Percentiles rank a stretch among this genome's conserved stretches.
phyloP scores from a whole-genome alignment of 2,329 filamentous ascomycete genomes.

The Pseudogymnoascus sp. region DNA sequence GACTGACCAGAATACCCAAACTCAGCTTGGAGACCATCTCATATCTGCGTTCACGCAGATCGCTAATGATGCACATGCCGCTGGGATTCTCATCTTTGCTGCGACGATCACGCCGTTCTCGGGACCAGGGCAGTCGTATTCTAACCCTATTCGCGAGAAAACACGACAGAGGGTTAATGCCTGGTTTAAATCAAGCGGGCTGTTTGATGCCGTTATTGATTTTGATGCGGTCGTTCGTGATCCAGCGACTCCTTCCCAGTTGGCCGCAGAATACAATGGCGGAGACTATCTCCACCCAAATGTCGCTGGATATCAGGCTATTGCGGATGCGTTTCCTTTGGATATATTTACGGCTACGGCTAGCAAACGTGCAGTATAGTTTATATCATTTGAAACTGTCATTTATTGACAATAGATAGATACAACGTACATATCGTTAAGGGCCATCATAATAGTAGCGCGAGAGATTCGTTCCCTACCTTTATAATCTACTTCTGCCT shows the following conservation, averaged over 20 bases:
- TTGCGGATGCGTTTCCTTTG: conserved; percentile 52
- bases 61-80: conserved; percentile 43
- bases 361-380: conserved; percentile 9
- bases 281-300: conserved; percentile 61
- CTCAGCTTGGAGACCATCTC: conserved; percentile 40
- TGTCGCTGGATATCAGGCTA: conserved; percentile 47
- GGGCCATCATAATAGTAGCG: background rate
- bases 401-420: background rate
- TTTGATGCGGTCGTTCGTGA: conserved; percentile 52
- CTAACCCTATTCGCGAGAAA: conserved; percentile 44
- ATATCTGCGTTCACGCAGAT: conserved; percentile 54
- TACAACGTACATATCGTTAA: conserved; percentile 9
- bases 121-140: conserved; percentile 45
- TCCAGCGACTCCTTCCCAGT: conserved; percentile 37
- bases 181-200: conserved; percentile 49
- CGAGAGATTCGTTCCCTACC: background rate
- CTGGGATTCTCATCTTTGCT: conserved; percentile 49
- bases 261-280: conserved; percentile 46
- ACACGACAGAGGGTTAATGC: conserved; percentile 50
- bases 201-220: conserved; percentile 54
- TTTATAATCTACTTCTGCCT: background rate
- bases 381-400: background rate
- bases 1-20: conserved; percentile 39
- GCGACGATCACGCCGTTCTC: conserved; percentile 60
- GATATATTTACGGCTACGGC: conserved; percentile 36